Conservation (phyloP, 2,329 filamentous ascomycete genomes). For the Sporothrix curviconia region DNA sequence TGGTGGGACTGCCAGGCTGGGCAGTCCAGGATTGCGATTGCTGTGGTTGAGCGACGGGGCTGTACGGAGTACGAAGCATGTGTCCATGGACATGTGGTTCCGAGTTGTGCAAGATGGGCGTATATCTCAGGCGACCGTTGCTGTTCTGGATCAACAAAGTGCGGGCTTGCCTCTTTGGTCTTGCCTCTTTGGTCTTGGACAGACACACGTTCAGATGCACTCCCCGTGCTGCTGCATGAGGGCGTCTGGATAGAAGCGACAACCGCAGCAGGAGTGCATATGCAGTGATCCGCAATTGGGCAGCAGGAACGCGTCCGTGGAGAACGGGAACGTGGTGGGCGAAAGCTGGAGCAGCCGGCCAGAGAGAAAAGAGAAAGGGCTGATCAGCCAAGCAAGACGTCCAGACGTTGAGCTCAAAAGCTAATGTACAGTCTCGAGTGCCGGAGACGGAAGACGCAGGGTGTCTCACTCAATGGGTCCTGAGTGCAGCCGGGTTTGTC, state of each 20-base stretch:
- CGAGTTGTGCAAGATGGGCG: neutral
- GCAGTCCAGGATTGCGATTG: constrained; percentile 1
- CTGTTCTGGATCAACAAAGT: neutral
- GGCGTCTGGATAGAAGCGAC: neutral
- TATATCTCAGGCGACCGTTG: neutral
- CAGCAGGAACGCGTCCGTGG: constrained; percentile 13
- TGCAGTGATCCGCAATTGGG: constrained; percentile 29
- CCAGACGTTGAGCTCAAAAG: neutral
- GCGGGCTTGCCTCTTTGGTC: no score
- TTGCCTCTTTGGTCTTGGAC: constrained; percentile 1
- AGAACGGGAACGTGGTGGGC: neutral
- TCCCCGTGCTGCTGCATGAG: constrained; percentile 15
- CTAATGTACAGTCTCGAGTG: constrained; percentile 5
- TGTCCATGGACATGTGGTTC: neutral
- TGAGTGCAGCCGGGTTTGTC: neutral
- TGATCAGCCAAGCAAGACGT: neutral
- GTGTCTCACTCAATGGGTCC: neutral
- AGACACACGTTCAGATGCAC: constrained; percentile 10
- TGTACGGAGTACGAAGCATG: neutral
- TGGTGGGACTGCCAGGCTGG: neutral
- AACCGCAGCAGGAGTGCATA: constrained; percentile 27
- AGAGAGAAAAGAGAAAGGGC: neutral
- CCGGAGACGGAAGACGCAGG: constrained; percentile 1
- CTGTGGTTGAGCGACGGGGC: neutral
- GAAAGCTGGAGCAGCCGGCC: neutral